Evolutionary conservation across 371 early-diverging fungal genomes (phyloP).

Genomic region (Apophysomyces ossiformis): DNA sequence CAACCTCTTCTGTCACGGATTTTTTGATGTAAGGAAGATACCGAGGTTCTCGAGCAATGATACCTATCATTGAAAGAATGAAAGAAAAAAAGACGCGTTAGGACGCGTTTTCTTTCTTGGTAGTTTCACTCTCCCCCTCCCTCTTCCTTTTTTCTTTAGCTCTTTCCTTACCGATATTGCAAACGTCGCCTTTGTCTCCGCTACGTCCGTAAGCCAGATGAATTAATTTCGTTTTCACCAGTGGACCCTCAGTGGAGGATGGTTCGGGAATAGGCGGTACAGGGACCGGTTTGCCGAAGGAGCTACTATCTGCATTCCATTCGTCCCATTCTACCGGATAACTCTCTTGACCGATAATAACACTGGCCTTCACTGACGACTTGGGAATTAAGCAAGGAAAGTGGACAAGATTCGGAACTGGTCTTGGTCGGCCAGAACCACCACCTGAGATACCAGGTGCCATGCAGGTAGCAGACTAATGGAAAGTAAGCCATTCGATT

Average conservation of each 20-base stretch:
- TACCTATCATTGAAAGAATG: conserved; percentile 28
- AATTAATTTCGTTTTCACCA: conserved; percentile 60
- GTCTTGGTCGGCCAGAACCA: conserved; percentile 68
- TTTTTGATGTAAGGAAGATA: conserved; percentile 58
- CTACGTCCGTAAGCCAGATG: conserved; percentile 71
- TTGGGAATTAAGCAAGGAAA: conserved; percentile 70
- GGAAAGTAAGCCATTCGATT: conserved; percentile 1
- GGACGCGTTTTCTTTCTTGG: no score
- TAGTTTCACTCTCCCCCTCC: no score
- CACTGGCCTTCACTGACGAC: conserved; percentile 42
- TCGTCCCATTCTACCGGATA: conserved; percentile 36
- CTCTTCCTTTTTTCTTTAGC: neutral
- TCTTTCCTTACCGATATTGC: conserved; percentile 60
- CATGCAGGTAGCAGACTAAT: conserved; percentile 73
- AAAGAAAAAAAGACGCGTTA: neutral
- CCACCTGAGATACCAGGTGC: conserved; percentile 72
- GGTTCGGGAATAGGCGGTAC: conserved; percentile 36
- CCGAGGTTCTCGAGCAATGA: conserved; percentile 68
- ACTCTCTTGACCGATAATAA: conserved; percentile 46
- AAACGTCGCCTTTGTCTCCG: conserved; percentile 79
- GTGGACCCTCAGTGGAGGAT: conserved; percentile 18
- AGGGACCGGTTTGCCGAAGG: conserved; percentile 20
- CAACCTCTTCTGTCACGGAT: conserved; percentile 42
- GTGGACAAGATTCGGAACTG: conserved; percentile 70
- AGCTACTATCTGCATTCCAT: conserved; percentile 28